These are phyloP conservation scores for Yamadazyma diddensiae DNA, from an alignment of 1,139 yeast species.

Conservation along the genomic window DNA sequence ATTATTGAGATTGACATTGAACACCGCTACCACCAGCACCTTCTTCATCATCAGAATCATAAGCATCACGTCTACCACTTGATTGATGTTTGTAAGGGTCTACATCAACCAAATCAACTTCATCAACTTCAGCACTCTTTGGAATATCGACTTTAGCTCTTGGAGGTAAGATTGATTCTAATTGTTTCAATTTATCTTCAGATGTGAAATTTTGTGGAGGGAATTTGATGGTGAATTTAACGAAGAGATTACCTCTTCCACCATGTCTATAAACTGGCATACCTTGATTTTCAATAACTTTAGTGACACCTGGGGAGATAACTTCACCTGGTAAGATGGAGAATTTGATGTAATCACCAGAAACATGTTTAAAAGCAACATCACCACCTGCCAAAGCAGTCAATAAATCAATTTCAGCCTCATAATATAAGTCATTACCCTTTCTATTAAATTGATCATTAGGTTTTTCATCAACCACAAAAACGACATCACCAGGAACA, in stretches of 20 bases:
- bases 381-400: slow-evolving; percentile 98
- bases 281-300: slow-evolving; percentile 91
- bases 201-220: slow-evolving; percentile 61
- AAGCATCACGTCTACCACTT: slow-evolving; percentile 47
- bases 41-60: slow-evolving; percentile 68
- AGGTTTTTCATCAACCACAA: slow-evolving; percentile 85
- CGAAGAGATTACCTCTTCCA: slow-evolving; percentile 69
- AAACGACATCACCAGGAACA: slow-evolving; percentile 95
- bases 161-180: slow-evolving; percentile 66
- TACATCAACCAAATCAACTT: slow-evolving; percentile 67
- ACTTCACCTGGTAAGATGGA: slow-evolving; percentile 89
- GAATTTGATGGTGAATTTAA: slow-evolving; percentile 71
- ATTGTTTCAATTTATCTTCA: slow-evolving; percentile 63
- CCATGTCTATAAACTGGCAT: slow-evolving; percentile 85
- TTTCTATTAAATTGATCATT: slow-evolving; percentile 81
- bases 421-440: slow-evolving; percentile 84
- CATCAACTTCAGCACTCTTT: slow-evolving; percentile 70
- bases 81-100: slow-evolving; percentile 61
- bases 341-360: slow-evolving; percentile 85
- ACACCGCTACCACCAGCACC: slow-evolving; percentile 72
- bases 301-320: slow-evolving; percentile 76
- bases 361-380: slow-evolving; percentile 78
- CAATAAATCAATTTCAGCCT: slow-evolving; percentile 83
- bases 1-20: slow-evolving; percentile 82
- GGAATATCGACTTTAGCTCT: slow-evolving; percentile 58